Percentiles rank a stretch among this genome's conserved stretches.
phyloP scores from a whole-genome alignment of 139 green algal species.

The Monoraphidium neglectum region DNA sequence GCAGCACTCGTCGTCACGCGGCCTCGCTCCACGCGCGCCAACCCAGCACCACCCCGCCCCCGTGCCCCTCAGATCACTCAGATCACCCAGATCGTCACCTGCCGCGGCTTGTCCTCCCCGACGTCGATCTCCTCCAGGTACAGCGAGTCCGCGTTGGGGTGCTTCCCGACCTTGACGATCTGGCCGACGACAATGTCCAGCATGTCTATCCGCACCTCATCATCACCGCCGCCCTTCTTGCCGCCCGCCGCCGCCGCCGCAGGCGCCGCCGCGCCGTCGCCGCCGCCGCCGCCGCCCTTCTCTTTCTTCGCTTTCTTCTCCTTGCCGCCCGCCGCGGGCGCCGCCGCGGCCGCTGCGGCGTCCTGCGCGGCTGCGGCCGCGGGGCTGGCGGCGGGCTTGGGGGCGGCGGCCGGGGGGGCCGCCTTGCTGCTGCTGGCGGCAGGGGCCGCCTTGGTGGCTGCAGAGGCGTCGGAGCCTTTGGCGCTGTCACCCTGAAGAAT shows the following conservation, averaged over 20 bases:
- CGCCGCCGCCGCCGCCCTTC: conserved; percentile 16
- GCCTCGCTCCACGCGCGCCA: background rate
- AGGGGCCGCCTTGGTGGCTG: conserved; percentile 25
- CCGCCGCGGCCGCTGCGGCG: conserved; percentile 18
- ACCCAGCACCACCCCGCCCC: background rate
- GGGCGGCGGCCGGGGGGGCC: conserved; percentile 11
- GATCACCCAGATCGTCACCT: conserved; percentile 25
- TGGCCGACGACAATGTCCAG: conserved; percentile 87
- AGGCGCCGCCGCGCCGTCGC: background rate
- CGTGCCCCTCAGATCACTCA: background rate
- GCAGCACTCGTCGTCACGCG: too few species aligned
- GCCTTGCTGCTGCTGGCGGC: background rate
- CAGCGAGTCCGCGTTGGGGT: conserved; percentile 90
- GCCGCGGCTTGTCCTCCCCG: conserved; percentile 81
- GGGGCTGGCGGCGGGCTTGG: conserved; percentile 7
- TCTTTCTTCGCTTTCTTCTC: conserved; percentile 29
- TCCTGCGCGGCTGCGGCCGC: background rate
- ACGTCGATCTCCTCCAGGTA: conserved; percentile 98
- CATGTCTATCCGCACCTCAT: conserved; percentile 43
- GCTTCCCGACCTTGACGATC: conserved; percentile 75
- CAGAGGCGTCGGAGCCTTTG: background rate
- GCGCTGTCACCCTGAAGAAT: background rate
- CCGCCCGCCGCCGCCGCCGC: conserved; percentile 26
- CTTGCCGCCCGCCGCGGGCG: conserved; percentile 1
- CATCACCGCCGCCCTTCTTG: conserved; percentile 29